phyloP scores from a whole-genome alignment of 495 filamentous ascomycete species.

The Penicillium cinerascens region DNA sequence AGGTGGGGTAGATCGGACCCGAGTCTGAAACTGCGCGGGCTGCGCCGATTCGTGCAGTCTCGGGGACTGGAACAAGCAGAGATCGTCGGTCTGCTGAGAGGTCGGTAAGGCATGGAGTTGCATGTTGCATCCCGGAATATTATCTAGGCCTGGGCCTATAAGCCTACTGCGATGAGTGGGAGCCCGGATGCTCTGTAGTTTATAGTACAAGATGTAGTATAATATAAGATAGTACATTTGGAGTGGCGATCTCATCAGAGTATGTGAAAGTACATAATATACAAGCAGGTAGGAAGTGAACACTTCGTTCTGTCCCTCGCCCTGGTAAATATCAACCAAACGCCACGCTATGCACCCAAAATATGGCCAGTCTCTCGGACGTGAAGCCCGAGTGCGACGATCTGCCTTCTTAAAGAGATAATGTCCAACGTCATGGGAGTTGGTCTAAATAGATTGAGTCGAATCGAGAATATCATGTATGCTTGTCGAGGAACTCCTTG shows the following conservation, averaged over 20 bases:
- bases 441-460: not conserved
- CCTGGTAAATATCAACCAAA: constrained; percentile 36
- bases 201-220: too few species aligned
- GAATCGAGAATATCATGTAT: constrained; percentile 17
- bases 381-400: not conserved
- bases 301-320: constrained; percentile 7
- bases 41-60: not conserved
- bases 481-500: constrained; percentile 92
- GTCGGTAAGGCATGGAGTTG: not conserved
- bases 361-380: constrained; percentile 11
- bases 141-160: not conserved
- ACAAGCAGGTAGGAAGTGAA: constrained; percentile 16
- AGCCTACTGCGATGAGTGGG: not conserved
- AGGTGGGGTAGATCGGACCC: not conserved
- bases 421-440: not conserved
- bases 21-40: not conserved
- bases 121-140: not conserved
- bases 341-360: constrained; percentile 48
- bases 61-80: constrained; percentile 1
- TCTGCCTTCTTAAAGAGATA: not conserved
- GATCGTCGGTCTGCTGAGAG: constrained; percentile 13
- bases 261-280: constrained; percentile 34
- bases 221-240: constrained; percentile 23
- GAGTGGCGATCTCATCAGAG: constrained; percentile 44
- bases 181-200: not conserved